phyloP scores from a whole-genome alignment of 306 rosid species.

The Prunus padus region DNA sequence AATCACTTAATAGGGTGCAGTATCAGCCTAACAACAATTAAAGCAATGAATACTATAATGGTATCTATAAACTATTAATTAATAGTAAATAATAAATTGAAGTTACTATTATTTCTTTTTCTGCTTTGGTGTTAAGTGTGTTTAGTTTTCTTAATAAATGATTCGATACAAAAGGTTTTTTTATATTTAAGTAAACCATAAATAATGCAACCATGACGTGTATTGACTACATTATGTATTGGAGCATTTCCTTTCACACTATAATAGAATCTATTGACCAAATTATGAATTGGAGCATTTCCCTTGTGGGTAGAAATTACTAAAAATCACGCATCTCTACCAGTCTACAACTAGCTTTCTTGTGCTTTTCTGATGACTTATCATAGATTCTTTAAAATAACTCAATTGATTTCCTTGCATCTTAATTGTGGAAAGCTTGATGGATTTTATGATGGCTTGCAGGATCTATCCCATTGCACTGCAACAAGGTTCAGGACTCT shows the following conservation, averaged over 20 bases:
- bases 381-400: background rate
- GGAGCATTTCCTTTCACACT: background rate
- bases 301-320: background rate
- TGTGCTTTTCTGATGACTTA: background rate
- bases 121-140: too few species aligned
- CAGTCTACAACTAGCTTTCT: background rate
- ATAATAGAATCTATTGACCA: background rate
- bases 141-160: too few species aligned
- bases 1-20: background rate
- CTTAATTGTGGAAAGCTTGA: background rate
- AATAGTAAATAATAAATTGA: too few species aligned
- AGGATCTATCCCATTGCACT: constrained; percentile 69
- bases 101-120: too few species aligned
- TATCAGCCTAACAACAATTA: too few species aligned
- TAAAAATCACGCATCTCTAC: background rate
- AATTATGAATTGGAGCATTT: background rate
- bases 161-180: too few species aligned
- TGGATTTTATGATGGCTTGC: constrained; percentile 13
- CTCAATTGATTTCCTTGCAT: constrained; percentile 4
- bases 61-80: too few species aligned
- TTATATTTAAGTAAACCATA: too few species aligned
- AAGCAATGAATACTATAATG: too few species aligned
- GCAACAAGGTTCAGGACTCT: constrained; percentile 51
- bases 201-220: too few species aligned
- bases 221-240: too few species aligned